Conservation (phyloP, 805 yeast species). For the Spathaspora gorwiae region DNA sequence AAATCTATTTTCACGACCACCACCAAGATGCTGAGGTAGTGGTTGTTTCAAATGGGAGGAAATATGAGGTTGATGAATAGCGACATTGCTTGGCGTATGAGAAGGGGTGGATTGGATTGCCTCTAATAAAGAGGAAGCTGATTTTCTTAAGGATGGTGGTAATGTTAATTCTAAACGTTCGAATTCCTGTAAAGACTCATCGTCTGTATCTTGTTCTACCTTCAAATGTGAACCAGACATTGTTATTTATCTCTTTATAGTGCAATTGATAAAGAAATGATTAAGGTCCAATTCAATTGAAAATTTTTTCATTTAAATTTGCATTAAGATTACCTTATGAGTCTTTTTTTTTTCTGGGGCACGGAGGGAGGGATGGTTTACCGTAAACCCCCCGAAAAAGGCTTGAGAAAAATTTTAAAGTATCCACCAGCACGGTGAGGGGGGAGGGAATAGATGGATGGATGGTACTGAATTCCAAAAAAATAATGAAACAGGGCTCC, state of each 20-base stretch:
- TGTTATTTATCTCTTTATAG: too few species aligned
- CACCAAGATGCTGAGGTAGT: neutral
- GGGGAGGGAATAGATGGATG: too few species aligned
- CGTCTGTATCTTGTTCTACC: conserved; percentile 8
- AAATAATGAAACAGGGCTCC: too few species aligned
- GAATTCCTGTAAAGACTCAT: conserved; percentile 30
- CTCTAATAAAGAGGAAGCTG: conserved; percentile 37
- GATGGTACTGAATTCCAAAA: too few species aligned
- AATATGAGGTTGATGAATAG: neutral
- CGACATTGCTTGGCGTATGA: conserved; percentile 1
- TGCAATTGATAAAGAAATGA: too few species aligned
- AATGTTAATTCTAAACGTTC: conserved; percentile 40
- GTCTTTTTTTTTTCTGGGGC: neutral
- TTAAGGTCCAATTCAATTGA: neutral
- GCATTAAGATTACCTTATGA: neutral
- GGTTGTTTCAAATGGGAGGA: neutral
- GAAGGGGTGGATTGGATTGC: conserved; percentile 15
- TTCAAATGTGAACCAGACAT: neutral
- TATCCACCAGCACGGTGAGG: too few species aligned
- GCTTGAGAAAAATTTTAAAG: too few species aligned
- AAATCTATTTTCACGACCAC: conserved; percentile 13
- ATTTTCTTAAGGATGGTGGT: conserved; percentile 35
- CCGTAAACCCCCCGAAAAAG: too few species aligned
- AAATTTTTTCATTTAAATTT: neutral
- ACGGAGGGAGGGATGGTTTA: neutral